phyloP scores from a whole-genome alignment of 2,329 filamentous ascomycete genomes.

The Lachnellula occidentalis region DNA sequence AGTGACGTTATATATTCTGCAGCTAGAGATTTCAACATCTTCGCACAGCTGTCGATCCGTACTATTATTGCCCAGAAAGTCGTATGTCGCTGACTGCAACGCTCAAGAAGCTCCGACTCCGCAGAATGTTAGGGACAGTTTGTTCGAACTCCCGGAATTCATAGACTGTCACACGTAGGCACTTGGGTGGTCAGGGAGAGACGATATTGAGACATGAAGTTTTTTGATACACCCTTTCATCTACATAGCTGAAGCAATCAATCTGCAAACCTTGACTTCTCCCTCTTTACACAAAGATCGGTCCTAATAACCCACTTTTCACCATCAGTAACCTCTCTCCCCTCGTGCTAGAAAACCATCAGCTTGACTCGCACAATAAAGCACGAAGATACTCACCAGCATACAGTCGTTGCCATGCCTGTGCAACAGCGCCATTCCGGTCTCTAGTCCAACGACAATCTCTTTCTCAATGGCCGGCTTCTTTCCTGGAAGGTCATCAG shows the following conservation, averaged over 20 bases:
- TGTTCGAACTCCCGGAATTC: too few relatives aligned
- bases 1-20: too few relatives aligned
- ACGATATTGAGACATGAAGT: too few relatives aligned
- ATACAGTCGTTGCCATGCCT: slow-evolving; percentile 86
- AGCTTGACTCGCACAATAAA: not conserved
- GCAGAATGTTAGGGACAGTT: too few relatives aligned
- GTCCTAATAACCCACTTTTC: slow-evolving; percentile 91
- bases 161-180: too few relatives aligned
- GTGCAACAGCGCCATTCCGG: slow-evolving; percentile 81
- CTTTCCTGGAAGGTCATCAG: slow-evolving; percentile 50
- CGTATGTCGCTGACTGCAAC: too few relatives aligned
- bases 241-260: not conserved
- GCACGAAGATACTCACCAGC: slow-evolving; percentile 45
- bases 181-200: too few relatives aligned
- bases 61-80: too few relatives aligned
- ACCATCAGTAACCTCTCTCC: slow-evolving; percentile 68
- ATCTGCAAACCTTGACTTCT: slow-evolving; percentile 7
- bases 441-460: slow-evolving; percentile 67
- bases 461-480: slow-evolving; percentile 48
- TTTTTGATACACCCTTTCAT: not conserved
- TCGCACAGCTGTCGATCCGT: too few relatives aligned
- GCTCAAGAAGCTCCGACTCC: too few relatives aligned
- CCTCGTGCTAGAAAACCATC: slow-evolving; percentile 59
- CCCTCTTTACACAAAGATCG: slow-evolving; percentile 65
- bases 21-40: too few relatives aligned